Evolutionary conservation across 2,329 filamentous ascomycete species (phyloP).

Genomic region (Plectosphaerella cucumerina): DNA sequence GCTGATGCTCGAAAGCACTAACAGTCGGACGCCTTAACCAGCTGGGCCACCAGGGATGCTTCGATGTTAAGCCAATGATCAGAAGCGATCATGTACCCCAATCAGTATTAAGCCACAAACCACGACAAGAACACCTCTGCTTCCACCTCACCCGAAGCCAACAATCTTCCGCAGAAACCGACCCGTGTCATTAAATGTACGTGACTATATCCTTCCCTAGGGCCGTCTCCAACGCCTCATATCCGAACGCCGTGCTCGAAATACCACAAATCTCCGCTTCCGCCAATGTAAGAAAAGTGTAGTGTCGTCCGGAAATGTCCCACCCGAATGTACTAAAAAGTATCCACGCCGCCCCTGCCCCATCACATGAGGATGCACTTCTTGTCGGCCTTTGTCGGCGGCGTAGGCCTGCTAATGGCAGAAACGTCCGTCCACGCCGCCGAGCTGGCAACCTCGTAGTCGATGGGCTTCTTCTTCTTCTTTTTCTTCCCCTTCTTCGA

Average conservation of each 20-base stretch:
- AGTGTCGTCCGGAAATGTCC: not conserved
- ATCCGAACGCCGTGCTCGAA: not conserved
- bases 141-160: no score
- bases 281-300: not conserved
- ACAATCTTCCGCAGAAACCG: no score
- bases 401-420: slow-evolving; percentile 16
- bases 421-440: slow-evolving; percentile 52
- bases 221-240: no score
- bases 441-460: slow-evolving; percentile 37
- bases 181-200: no score
- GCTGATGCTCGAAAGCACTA: not conserved
- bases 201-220: no score
- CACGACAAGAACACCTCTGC: no score
- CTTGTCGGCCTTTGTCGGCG: slow-evolving; percentile 30
- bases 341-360: not conserved
- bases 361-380: slow-evolving; percentile 51
- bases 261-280: not conserved
- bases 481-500: slow-evolving; percentile 33
- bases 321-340: not conserved
- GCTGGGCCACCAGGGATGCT: slow-evolving; percentile 2
- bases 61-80: not conserved
- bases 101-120: no score
- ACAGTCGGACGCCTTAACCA: slow-evolving; percentile 6
- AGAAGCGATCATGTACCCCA: no score
- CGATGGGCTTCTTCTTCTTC: slow-evolving; percentile 27